These are phyloP conservation scores for Pseudopediastrum boryanum DNA, from an alignment of 139 green algal species.

Conservation along the genomic window DNA sequence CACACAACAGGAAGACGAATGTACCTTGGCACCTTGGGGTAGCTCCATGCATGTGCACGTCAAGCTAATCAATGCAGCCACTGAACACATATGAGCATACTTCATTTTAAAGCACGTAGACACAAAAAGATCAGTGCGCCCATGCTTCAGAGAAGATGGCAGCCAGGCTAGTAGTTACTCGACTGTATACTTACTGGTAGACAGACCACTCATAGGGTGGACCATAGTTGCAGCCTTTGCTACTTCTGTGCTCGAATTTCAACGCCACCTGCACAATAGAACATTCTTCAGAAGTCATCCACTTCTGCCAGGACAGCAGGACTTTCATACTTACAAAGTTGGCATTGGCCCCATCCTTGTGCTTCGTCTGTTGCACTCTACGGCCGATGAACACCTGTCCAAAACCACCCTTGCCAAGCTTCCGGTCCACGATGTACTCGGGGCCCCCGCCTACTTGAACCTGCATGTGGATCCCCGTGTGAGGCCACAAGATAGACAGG, in stretches of 20 bases:
- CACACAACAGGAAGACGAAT: no score
- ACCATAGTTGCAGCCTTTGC: conserved; percentile 98
- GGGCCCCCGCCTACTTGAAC: conserved; percentile 85
- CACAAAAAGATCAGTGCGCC: no score
- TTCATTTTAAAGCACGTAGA: no score
- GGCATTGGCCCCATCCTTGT: conserved; percentile 76
- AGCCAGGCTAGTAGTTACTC: no score
- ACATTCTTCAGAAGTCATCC: neutral
- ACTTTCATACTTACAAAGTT: conserved; percentile 66
- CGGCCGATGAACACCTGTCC: conserved; percentile 92
- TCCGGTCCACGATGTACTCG: conserved; percentile 88
- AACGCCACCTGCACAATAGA: conserved; percentile 81
- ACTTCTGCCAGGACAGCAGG: conserved; percentile 1
- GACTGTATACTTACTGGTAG: conserved; percentile 88
- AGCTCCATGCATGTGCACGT: no score
- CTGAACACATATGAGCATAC: no score
- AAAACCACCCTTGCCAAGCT: conserved; percentile 95
- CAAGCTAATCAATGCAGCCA: no score
- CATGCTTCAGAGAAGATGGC: no score
- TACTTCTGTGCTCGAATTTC: conserved; percentile 97
- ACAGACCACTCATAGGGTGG: conserved; percentile 99
- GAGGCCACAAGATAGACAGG: neutral
- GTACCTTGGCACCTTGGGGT: no score
- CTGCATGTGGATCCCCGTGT: conserved; percentile 44
- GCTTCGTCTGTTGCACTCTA: conserved; percentile 61